phyloP scores from a whole-genome alignment of 148 eudicot genomes.

The Oxyria digyna region DNA sequence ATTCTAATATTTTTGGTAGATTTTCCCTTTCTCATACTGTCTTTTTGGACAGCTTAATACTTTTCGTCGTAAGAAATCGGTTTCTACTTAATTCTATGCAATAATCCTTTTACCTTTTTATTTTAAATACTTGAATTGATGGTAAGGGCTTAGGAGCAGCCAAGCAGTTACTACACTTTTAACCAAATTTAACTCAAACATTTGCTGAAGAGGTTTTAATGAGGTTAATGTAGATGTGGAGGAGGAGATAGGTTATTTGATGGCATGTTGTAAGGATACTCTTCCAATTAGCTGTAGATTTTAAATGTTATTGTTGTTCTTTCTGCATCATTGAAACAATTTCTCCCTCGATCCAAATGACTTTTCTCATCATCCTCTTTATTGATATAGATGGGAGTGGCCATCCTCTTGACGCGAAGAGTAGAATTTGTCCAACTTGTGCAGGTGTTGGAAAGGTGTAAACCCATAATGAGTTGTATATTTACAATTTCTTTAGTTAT shows the following conservation, averaged over 20 bases:
- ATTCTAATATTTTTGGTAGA: neutral
- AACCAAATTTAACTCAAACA: neutral
- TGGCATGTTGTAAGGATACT: neutral
- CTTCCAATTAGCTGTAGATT: neutral
- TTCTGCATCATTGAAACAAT: neutral
- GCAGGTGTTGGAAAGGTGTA: constrained; percentile 61
- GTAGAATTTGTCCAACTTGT: constrained; percentile 66
- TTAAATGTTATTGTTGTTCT: neutral
- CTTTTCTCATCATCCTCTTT: constrained; percentile 12
- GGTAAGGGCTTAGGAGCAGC: too few relatives aligned
- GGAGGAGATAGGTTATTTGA: neutral
- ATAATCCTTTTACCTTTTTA: neutral
- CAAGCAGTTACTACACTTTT: neutral
- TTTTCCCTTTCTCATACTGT: neutral
- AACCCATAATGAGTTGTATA: neutral
- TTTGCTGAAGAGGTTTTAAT: neutral
- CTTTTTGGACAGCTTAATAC: neutral
- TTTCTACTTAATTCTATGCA: neutral
- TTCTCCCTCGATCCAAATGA: constrained; percentile 1
- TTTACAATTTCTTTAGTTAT: neutral
- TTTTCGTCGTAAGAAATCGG: neutral
- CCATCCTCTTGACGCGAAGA: constrained; percentile 60
- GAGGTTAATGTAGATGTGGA: neutral
- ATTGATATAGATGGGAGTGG: constrained; percentile 68
- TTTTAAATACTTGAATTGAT: neutral